Percentiles rank a stretch among this genome's conserved stretches.
phyloP scores from a whole-genome alignment of 345 rosid species.

The Arabidopsis suecica region DNA sequence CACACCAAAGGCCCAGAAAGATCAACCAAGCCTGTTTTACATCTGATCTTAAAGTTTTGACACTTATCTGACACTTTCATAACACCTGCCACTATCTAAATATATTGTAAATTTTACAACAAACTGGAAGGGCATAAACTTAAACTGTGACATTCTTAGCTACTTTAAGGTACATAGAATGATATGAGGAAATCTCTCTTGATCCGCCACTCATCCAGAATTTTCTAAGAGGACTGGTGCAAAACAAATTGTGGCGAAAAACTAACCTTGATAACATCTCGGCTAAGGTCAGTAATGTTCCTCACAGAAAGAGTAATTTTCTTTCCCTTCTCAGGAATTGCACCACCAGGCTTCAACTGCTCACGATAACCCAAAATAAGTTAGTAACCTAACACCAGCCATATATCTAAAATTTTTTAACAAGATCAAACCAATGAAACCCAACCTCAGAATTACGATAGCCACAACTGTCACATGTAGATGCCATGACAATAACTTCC shows the following conservation, averaged over 20 bases:
- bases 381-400: conserved; percentile 19
- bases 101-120: too few species aligned
- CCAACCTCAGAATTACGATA: conserved; percentile 96
- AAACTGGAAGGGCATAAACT: not conserved
- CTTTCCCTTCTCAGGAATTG: conserved; percentile 86
- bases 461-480: conserved; percentile 86
- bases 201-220: not conserved
- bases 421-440: conserved; percentile 13
- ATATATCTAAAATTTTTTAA: conserved; percentile 1
- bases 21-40: conserved; percentile 18
- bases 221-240: not conserved
- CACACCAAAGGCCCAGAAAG: not conserved
- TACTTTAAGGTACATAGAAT: not conserved
- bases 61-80: not conserved
- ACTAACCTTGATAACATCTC: conserved; percentile 90
- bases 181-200: not conserved
- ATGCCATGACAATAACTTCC: conserved; percentile 98
- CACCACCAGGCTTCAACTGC: conserved; percentile 94
- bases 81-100: not conserved
- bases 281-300: conserved; percentile 70
- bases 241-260: not conserved
- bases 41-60: not conserved
- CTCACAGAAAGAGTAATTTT: conserved; percentile 64
- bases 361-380: conserved; percentile 19
- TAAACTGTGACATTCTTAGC: not conserved